Evolutionary conservation across 129 eudicot species (phyloP).

Genomic region (Saussurea involucrata): DNA sequence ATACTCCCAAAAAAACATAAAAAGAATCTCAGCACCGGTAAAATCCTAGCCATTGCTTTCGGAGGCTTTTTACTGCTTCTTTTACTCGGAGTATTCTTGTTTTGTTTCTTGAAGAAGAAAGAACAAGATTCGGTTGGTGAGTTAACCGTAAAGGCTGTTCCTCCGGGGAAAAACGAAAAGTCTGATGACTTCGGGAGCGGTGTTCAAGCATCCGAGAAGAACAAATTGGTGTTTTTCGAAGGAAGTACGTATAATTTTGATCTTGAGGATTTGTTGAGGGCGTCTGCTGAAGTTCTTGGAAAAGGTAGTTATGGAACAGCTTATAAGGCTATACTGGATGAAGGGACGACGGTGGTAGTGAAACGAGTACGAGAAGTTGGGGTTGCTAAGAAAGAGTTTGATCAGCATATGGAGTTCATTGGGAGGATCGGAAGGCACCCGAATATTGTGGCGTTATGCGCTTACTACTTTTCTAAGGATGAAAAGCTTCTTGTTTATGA

Average conservation of each 20-base stretch:
- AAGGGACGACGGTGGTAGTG: slow-evolving; percentile 77
- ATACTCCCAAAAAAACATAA: slow-evolving; percentile 16
- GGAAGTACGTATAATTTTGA: slow-evolving; percentile 70
- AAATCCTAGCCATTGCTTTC: slow-evolving; percentile 50
- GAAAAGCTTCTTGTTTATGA: slow-evolving; percentile 95
- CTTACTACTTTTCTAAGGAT: slow-evolving; percentile 88
- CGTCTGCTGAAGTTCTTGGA: slow-evolving; percentile 97
- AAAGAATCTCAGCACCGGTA: slow-evolving; percentile 42
- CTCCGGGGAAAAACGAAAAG: slow-evolving; percentile 50
- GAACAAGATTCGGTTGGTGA: slow-evolving; percentile 23
- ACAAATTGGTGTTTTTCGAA: slow-evolving; percentile 68
- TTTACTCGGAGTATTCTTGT: slow-evolving; percentile 33
- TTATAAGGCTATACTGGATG: slow-evolving; percentile 80
- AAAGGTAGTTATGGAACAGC: slow-evolving; percentile 89
- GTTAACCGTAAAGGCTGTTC: slow-evolving; percentile 47
- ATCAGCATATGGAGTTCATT: slow-evolving; percentile 77
- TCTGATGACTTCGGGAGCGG: slow-evolving; percentile 88
- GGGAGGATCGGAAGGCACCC: slow-evolving; percentile 59
- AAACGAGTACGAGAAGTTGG: slow-evolving; percentile 78
- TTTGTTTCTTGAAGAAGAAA: slow-evolving; percentile 58
- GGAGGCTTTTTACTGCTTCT: slow-evolving; percentile 40
- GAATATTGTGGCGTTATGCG: slow-evolving; percentile 60
- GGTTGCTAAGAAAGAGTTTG: slow-evolving; percentile 72
- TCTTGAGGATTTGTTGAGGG: slow-evolving; percentile 93
- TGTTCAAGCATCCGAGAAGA: slow-evolving; percentile 80